Conservation (phyloP, 257 asterid species). For the Fraxinus cuspidata region DNA sequence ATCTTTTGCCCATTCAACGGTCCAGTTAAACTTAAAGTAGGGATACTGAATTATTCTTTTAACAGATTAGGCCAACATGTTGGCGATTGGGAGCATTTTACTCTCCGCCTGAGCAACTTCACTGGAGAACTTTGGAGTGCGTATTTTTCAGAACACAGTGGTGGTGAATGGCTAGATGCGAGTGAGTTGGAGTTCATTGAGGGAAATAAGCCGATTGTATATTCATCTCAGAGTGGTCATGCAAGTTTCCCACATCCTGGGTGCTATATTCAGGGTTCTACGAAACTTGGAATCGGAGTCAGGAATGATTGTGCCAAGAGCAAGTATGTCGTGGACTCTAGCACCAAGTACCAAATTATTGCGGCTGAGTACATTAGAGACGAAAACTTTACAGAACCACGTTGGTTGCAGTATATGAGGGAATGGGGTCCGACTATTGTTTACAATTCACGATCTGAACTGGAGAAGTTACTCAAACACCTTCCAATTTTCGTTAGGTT, state of each 20-base stretch:
- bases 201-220: conserved; percentile 67
- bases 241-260: conserved; percentile 85
- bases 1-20: conserved; percentile 90
- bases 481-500: conserved; percentile 71
- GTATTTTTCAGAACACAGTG: conserved; percentile 85
- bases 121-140: conserved; percentile 66
- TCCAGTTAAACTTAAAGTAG: conserved; percentile 67
- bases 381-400: conserved; percentile 55
- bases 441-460: conserved; percentile 57
- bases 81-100: conserved; percentile 92
- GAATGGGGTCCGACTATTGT: conserved; percentile 91
- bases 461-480: conserved; percentile 68
- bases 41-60: conserved; percentile 38
- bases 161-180: conserved; percentile 75
- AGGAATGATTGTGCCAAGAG: conserved; percentile 76
- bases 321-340: conserved; percentile 56
- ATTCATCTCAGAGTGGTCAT: conserved; percentile 75
- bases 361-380: conserved; percentile 80
- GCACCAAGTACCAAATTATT: conserved; percentile 48
- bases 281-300: conserved; percentile 60
- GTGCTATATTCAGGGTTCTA: conserved; percentile 72
- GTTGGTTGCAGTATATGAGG: conserved; percentile 88
- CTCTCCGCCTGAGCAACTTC: conserved; percentile 87
- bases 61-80: conserved; percentile 68
- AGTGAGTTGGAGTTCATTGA: conserved; percentile 64